Evolutionary conservation across 192 early-diverging fungal species (phyloP), one percentile per base, ranked within the genome.

Genomic region (Coemansia guatemalensis): DNA sequence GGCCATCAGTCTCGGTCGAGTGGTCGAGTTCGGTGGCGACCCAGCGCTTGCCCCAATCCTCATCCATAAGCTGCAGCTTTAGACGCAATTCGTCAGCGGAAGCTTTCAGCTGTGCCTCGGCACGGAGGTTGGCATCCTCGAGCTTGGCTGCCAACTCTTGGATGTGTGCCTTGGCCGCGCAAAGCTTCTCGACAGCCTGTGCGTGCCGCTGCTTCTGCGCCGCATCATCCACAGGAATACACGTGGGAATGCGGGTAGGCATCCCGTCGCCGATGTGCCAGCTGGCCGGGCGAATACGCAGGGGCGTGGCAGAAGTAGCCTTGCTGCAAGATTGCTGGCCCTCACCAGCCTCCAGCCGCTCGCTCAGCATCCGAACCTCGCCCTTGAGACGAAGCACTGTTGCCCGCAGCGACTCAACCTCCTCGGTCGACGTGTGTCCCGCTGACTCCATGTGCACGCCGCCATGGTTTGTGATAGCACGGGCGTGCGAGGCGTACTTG

Each of bases 351-450:
- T 68, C 56, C 67, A 74, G 57, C 24, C 53, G 52, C 27, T 64
- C 57, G 8, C 50, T 53, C 22, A 87, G 67, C 14, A 53, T 18
- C 22, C 72, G 78, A 27, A 90, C 70, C 49, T 90, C 85, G 29
- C 44, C 44, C 55, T 84, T 86, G 41, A 92, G 82, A 47, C 86
- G 85, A 35, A 75, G 73, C 27, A 92, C 86, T 58, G 85, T 73
- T 7, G 74, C 66, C 26, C 88, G 86, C 58, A 92, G 73, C n/a
- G n/a, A n/a, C n/a, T n/a, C n/a, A n/a, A n/a, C n/a, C n/a, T n/a
- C n/a, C n/a, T n/a, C n/a, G n/a, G n/a, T n/a, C n/a, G n/a, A n/a
- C n/a, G n/a, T n/a, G n/a, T n/a, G n/a, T n/a, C n/a, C n/a, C n/a
- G n/a, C n/a, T n/a, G n/a, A n/a, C n/a, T n/a, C n/a, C n/a, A n/a